Conservation (phyloP, 257 asterid genomes). For the Lantana camara region DNA sequence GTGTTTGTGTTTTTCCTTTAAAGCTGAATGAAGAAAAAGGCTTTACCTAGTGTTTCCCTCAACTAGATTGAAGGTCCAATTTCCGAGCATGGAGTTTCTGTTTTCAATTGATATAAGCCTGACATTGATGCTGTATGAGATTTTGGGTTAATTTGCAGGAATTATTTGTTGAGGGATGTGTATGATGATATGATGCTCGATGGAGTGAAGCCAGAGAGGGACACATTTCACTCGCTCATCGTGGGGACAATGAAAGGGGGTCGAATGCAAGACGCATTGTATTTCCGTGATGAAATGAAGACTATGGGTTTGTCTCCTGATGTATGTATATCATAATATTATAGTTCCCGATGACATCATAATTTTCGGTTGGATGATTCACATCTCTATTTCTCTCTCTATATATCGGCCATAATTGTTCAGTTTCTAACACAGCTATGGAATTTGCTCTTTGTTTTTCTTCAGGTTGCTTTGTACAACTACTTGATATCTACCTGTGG, state of each 20-base stretch:
- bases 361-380: neutral
- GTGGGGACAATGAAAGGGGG: constrained; percentile 92
- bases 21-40: neutral
- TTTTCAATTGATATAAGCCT: constrained; percentile 4
- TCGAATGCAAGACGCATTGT: constrained; percentile 88
- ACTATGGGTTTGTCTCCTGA: constrained; percentile 91
- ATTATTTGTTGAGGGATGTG: constrained; percentile 85
- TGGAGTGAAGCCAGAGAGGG: constrained; percentile 98
- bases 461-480: constrained; percentile 81
- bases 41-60: neutral
- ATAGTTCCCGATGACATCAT: neutral
- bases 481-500: constrained; percentile 92
- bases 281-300: constrained; percentile 87
- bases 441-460: constrained; percentile 17
- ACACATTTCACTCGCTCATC: constrained; percentile 85
- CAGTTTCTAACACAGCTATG: constrained; percentile 20
- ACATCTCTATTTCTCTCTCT: neutral
- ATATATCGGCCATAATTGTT: neutral
- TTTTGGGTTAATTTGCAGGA: constrained; percentile 37
- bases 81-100: neutral
- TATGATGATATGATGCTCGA: constrained; percentile 98
- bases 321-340: constrained; percentile 44
- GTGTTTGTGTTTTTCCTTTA: neutral
- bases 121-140: constrained; percentile 22
- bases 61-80: neutral